Base-by-base conservation (phyloP, 2,329 filamentous ascomycete genomes). In the Aurifilum marmelostoma region DNA sequence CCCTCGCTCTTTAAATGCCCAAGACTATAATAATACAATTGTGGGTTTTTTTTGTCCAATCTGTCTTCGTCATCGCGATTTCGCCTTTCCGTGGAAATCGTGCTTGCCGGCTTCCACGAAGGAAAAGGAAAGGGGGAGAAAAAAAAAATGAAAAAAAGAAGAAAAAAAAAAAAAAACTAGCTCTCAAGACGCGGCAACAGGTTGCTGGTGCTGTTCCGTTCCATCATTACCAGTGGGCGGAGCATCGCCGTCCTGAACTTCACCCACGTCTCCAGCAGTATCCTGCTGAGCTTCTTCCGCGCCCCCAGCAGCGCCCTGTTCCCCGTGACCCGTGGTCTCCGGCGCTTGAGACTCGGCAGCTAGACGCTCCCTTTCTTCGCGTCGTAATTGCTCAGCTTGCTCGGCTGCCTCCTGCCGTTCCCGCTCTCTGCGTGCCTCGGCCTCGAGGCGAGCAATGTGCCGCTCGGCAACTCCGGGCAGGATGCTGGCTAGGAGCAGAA, bases 401-500 rank as follows among this genome's bases (percentile, higher is more conserved):
- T 79, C 81, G 52, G 80, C 82, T 1, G 79, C 80, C 69, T 85
- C 82, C 72, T 78, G 78, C 34, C 83, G 79, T 70, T 82, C 77
- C 54, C 79, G 75, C 72, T 84, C 84, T 2, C 77, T 80, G 63
- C 83, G 79, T 52, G 82, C 83, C 67, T 86, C 83, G 4, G 83
- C 85, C 73, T 88, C 86, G 2, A 88, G 76, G 59, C 86, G 83
- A 32, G 84, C 85, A 70, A 91, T 90, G 71, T 91, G 89, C 63
- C 88, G 81, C 77, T 91, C 89, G 0, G 88, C 88, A 32, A 91
- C 84, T 12, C 89, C 89, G 0, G 89, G 89, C 1, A 88, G 87
- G 70, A 91, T 84, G 75, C 89, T 91, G 27, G 89, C 89, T 29
- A 91, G 79, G 74, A 91, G 91, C 32, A 91, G 80, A 21, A 91